Conservation (phyloP, 495 filamentous ascomycete species). For the Sporormia fimetaria region DNA sequence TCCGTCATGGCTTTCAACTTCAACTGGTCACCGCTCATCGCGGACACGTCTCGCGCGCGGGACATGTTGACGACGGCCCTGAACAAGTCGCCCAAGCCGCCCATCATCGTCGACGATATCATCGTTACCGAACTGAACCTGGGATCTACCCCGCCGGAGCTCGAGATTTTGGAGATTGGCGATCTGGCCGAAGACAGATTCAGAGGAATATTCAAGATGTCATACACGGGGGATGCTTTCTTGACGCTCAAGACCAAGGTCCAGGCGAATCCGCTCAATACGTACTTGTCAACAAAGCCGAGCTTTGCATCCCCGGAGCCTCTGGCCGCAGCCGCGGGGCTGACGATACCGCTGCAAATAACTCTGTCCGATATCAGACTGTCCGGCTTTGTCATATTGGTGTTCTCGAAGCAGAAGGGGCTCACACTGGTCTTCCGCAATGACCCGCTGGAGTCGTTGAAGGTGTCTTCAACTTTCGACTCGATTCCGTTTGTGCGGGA, state of each 20-base stretch:
- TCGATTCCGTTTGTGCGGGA: slow-evolving; percentile 97
- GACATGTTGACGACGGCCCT: slow-evolving; percentile 89
- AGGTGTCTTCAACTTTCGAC: slow-evolving; percentile 97
- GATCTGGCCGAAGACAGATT: slow-evolving; percentile 95
- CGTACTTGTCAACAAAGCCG: slow-evolving; percentile 81
- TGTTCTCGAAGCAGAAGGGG: slow-evolving; percentile 94
- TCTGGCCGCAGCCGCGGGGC: slow-evolving; percentile 79
- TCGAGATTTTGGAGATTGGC: slow-evolving; percentile 95
- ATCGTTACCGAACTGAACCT: slow-evolving; percentile 95
- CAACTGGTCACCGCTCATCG: slow-evolving; percentile 99
- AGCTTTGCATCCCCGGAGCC: slow-evolving; percentile 86
- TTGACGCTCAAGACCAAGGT: slow-evolving; percentile 89
- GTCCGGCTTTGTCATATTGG: slow-evolving; percentile 94
- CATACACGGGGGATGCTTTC: slow-evolving; percentile 88
- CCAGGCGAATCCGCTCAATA: slow-evolving; percentile 95
- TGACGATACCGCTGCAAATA: slow-evolving; percentile 94
- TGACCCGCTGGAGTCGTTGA: slow-evolving; percentile 93
- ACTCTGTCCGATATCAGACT: slow-evolving; percentile 92
- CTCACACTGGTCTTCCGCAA: slow-evolving; percentile 94
- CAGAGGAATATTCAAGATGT: slow-evolving; percentile 98
- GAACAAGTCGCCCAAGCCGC: slow-evolving; percentile 96
- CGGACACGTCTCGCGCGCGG: slow-evolving; percentile 80
- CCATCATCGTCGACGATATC: slow-evolving; percentile 99
- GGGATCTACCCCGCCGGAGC: slow-evolving; percentile 76
- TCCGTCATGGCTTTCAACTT: slow-evolving; percentile 92